phyloP scores from a whole-genome alignment of 2,329 filamentous ascomycete genomes.

The Bertia moriformis region DNA sequence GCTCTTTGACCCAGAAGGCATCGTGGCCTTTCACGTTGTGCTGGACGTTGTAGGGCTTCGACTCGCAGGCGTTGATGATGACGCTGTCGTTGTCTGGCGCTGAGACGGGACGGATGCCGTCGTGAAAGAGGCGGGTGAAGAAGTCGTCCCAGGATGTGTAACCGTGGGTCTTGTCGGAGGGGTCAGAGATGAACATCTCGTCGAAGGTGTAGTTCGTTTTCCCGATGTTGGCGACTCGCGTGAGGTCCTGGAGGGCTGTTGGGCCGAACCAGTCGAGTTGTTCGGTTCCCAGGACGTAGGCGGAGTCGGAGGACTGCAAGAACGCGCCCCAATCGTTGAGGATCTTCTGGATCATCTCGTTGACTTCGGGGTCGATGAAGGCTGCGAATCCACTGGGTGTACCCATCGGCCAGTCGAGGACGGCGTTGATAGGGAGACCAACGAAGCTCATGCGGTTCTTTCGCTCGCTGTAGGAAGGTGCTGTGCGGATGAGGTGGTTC shows the following conservation, averaged over 20 bases:
- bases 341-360: conserved; percentile 31
- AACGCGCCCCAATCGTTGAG: conserved; percentile 26
- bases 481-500: conserved; percentile 39
- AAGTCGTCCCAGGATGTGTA: conserved; percentile 24
- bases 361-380: conserved; percentile 33
- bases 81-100: conserved; percentile 28
- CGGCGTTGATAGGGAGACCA: conserved; percentile 33
- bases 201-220: conserved; percentile 16
- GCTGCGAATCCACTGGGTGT: conserved; percentile 29
- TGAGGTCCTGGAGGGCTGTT: neutral
- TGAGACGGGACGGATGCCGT: conserved; percentile 31
- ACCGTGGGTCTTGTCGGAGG: neutral
- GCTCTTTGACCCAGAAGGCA: conserved; percentile 43
- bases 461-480: conserved; percentile 36
- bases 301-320: conserved; percentile 1
- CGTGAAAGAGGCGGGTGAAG: conserved; percentile 36
- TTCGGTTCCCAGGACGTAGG: neutral
- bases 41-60: conserved; percentile 29
- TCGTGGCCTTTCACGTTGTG: conserved; percentile 28
- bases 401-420: conserved; percentile 39
- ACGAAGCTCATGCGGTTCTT: conserved; percentile 31
- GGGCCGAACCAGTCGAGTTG: neutral
- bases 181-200: conserved; percentile 15
- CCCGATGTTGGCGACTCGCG: neutral
- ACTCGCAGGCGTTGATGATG: conserved; percentile 42